A percentile compares a stretch with the other conserved stretches of the same genome.
Evolutionary conservation across 1,284 basidiomycete genomes (phyloP).

Genomic region (Moesziomyces aphidis): DNA sequence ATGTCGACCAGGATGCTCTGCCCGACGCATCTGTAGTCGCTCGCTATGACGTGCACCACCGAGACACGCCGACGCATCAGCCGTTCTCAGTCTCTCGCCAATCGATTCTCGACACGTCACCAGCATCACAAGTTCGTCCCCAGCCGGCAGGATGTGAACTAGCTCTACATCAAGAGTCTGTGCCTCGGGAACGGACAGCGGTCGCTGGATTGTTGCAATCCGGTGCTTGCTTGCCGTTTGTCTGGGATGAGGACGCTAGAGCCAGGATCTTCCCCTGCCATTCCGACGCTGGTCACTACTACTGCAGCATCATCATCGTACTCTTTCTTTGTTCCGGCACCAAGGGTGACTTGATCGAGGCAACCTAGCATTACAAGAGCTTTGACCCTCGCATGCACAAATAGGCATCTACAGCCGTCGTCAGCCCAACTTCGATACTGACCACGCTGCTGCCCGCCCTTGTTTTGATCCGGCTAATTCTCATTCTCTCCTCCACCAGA

Average conservation of each 20-base stretch:
- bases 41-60: no score
- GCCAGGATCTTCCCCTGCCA: constrained; percentile 23
- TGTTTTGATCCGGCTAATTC: constrained; percentile 16
- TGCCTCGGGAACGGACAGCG: constrained; percentile 38
- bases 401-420: constrained; percentile 29
- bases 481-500: constrained; percentile 10
- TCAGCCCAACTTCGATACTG: constrained; percentile 29
- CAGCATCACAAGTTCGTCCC: neutral
- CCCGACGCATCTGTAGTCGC: no score
- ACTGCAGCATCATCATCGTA: constrained; percentile 14
- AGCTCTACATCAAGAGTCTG: constrained; percentile 49
- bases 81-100: neutral
- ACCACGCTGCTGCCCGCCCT: constrained; percentile 48
- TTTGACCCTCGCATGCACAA: constrained; percentile 52
- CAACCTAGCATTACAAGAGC: constrained; percentile 56
- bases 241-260: constrained; percentile 51
- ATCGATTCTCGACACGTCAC: no score
- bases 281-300: constrained; percentile 19
- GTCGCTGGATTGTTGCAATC: neutral
- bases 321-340: constrained; percentile 26
- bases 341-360: constrained; percentile 57
- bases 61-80: neutral
- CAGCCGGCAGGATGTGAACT: constrained; percentile 36
- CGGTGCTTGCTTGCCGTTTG: constrained; percentile 14
- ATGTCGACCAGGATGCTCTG: no score